Evolutionary conservation across 257 asterid species (phyloP).

Genomic region (Solanum tarapatanum): DNA sequence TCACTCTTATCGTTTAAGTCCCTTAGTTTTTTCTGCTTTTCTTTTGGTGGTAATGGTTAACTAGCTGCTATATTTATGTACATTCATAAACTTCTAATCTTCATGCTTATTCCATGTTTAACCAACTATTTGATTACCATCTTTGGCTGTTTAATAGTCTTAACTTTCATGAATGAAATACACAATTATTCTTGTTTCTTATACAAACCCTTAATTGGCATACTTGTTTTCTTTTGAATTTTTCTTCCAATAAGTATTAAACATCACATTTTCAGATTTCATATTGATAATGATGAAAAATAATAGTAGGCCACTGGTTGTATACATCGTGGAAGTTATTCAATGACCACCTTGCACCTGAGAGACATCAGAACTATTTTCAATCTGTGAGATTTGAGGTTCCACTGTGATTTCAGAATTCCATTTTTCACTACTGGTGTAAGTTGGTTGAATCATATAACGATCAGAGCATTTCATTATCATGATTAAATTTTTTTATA

Average conservation of each 20-base stretch:
- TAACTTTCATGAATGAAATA: not conserved
- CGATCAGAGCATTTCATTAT: not conserved
- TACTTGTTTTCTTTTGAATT: not conserved
- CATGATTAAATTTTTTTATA: not conserved
- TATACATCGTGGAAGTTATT: not conserved
- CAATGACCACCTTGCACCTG: not conserved
- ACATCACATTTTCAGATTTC: not conserved
- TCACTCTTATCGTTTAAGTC: not conserved
- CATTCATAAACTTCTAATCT: not conserved
- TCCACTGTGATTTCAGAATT: not conserved
- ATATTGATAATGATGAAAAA: not conserved
- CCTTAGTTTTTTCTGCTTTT: not conserved
- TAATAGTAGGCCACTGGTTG: not conserved
- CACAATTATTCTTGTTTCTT: not conserved
- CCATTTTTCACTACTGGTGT: not conserved
- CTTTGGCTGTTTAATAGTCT: not conserved
- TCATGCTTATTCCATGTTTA: not conserved
- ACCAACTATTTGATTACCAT: not conserved
- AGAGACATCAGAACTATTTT: not conserved
- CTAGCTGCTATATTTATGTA: not conserved
- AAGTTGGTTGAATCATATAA: not conserved
- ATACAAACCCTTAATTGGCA: not conserved
- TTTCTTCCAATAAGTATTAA: not conserved
- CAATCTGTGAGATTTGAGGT: not conserved
- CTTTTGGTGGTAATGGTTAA: not conserved